These are phyloP conservation scores for Blastocystis hominis DNA, from an alignment of 352 stramenopile genomes.

Conservation along the genomic window DNA sequence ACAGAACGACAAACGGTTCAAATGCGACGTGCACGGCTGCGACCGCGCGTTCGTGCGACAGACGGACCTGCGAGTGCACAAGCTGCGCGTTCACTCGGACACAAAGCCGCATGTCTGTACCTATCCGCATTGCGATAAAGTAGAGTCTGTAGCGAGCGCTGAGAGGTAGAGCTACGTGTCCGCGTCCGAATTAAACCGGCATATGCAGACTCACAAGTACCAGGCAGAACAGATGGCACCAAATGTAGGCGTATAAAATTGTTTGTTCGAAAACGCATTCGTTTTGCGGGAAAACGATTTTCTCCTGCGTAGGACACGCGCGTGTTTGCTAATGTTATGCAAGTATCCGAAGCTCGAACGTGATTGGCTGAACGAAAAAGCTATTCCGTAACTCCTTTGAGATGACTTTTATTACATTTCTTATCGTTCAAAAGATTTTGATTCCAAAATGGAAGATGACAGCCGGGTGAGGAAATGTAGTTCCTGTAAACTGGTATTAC, in stretches of 20 bases:
- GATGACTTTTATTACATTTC: background rate
- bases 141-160: background rate
- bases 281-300: background rate
- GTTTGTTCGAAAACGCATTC: background rate
- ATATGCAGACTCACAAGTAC: slow-evolving; percentile 52
- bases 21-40: slow-evolving; percentile 48
- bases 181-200: slow-evolving; percentile 31
- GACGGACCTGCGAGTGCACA: slow-evolving; percentile 56
- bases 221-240: background rate
- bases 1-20: slow-evolving; percentile 54
- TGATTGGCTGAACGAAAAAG: background rate
- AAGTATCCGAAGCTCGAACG: background rate
- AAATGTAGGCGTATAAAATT: background rate
- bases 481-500: slow-evolving; percentile 41
- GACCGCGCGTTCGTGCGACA: slow-evolving; percentile 42
- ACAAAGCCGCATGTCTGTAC: slow-evolving; percentile 28
- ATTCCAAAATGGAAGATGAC: background rate
- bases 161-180: slow-evolving; percentile 39
- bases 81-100: slow-evolving; percentile 49
- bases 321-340: background rate
- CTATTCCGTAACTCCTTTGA: background rate
- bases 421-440: background rate
- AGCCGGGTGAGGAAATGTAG: slow-evolving; percentile 16
- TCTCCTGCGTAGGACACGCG: background rate
- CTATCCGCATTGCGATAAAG: slow-evolving; percentile 45